These are phyloP conservation scores for Begonia peltatifolia DNA, from an alignment of 306 rosid genomes.

Conservation along the genomic window DNA sequence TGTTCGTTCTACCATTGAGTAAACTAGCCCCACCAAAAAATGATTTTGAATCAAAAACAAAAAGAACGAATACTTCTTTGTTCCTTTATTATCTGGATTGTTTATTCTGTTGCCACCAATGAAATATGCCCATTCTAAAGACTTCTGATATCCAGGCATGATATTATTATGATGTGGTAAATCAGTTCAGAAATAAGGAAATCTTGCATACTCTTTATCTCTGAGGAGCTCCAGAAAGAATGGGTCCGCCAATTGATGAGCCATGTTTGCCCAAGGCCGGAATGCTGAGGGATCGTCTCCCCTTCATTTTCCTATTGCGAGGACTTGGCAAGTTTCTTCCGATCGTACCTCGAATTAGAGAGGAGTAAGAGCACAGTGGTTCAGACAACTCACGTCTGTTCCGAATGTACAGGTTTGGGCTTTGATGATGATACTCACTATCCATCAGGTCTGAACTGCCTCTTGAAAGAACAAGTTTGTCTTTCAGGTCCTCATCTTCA, in stretches of 20 bases:
- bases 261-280: conserved; percentile 49
- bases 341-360: conserved; percentile 29
- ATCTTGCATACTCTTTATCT: conserved; percentile 13
- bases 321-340: conserved; percentile 29
- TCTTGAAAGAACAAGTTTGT: conserved; percentile 11
- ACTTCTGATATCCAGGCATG: too few relatives aligned
- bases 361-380: conserved; percentile 31
- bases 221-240: conserved; percentile 60
- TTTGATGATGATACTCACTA: conserved; percentile 30
- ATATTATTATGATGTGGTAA: too few relatives aligned
- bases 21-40: too few relatives aligned
- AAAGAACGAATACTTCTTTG: neutral
- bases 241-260: conserved; percentile 34
- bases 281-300: conserved; percentile 76
- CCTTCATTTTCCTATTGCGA: conserved; percentile 34
- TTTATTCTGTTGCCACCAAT: too few relatives aligned
- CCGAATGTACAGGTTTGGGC: conserved; percentile 37
- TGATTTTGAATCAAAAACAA: conserved; percentile 2
- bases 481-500: conserved; percentile 29
- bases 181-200: too few relatives aligned
- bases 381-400: conserved; percentile 45
- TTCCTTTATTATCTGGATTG: neutral
- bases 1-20: too few relatives aligned
- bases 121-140: too few relatives aligned
- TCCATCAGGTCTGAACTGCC: conserved; percentile 16